A percentile compares a stretch with the other conserved stretches of the same genome.
These are phyloP conservation scores for Hypoxylon fuscum DNA, from an alignment of 495 filamentous ascomycete genomes.

Conservation along the genomic window DNA sequence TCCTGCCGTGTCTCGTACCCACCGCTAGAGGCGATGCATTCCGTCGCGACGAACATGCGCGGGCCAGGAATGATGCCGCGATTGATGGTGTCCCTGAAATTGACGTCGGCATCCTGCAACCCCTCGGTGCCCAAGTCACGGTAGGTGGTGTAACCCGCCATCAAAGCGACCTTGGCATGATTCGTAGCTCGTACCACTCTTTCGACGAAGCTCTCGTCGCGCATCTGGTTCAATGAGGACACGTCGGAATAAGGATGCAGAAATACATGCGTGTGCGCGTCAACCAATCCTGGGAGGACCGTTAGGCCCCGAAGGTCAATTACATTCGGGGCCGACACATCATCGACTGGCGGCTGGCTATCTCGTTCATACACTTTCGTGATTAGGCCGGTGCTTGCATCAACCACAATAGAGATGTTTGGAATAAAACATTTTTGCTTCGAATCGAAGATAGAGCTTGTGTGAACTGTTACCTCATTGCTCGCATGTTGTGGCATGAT, in stretches of 20 bases:
- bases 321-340: conserved; percentile 13
- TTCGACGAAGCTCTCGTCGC: conserved; percentile 59
- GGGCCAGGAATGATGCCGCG: conserved; percentile 61
- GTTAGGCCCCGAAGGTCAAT: conserved; percentile 59
- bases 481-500: conserved; percentile 3
- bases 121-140: conserved; percentile 63
- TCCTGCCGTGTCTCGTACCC: conserved; percentile 60
- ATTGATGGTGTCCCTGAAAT: conserved; percentile 57
- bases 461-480: conserved; percentile 51
- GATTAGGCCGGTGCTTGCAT: conserved; percentile 54
- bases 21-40: conserved; percentile 57
- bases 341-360: conserved; percentile 18
- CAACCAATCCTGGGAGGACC: conserved; percentile 62
- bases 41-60: conserved; percentile 60
- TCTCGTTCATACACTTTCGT: conserved; percentile 45
- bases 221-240: conserved; percentile 55
- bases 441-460: conserved; percentile 59
- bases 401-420: conserved; percentile 52
- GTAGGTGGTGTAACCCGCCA: conserved; percentile 65
- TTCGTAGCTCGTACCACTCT: conserved; percentile 60
- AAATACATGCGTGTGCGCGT: conserved; percentile 64
- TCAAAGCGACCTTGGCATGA: conserved; percentile 57
- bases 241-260: conserved; percentile 59
- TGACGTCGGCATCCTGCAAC: conserved; percentile 54
- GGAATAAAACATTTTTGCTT: conserved; percentile 54